A percentile compares a stretch with the other conserved stretches of the same genome.
phyloP scores from a whole-genome alignment of 1,284 basidiomycete genomes.

The Anthracocystis panici-leucophaei region DNA sequence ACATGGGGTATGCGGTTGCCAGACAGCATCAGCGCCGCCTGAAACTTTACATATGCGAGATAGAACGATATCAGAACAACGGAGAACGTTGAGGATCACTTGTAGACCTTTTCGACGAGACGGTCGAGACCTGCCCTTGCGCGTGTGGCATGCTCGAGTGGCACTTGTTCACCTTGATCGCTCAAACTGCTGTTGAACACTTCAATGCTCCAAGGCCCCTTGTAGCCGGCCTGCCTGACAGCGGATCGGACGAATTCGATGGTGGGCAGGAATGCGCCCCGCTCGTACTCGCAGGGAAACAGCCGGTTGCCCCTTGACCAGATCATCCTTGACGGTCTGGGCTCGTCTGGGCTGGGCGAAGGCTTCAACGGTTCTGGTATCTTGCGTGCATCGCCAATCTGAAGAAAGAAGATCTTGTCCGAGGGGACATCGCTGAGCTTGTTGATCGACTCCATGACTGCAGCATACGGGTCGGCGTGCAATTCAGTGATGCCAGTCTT shows the following conservation, averaged over 20 bases:
- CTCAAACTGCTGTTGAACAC: conserved; percentile 69
- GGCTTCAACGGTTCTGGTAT: conserved; percentile 51
- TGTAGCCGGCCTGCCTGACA: conserved; percentile 64
- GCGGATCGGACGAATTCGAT: conserved; percentile 66
- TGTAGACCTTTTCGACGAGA: conserved; percentile 43
- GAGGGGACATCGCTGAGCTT: conserved; percentile 29
- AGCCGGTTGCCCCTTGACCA: conserved; percentile 70
- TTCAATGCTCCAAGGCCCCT: conserved; percentile 69
- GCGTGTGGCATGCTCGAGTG: conserved; percentile 61
- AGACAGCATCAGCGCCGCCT: not conserved
- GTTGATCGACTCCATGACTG: conserved; percentile 55
- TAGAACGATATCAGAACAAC: not conserved
- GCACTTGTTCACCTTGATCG: conserved; percentile 47
- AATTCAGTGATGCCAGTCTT: conserved; percentile 51
- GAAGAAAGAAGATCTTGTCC: conserved; percentile 69
- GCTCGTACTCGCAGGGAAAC: conserved; percentile 68
- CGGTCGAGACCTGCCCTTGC: conserved; percentile 48
- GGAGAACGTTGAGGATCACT: conserved; percentile 6
- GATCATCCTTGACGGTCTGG: conserved; percentile 67
- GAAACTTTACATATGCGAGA: not conserved
- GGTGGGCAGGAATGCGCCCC: conserved; percentile 69
- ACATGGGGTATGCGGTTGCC: conserved; percentile 4
- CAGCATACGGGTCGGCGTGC: conserved; percentile 40
- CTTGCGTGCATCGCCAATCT: conserved; percentile 69
- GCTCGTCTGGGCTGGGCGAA: conserved; percentile 62